Conservation (phyloP, 2,329 filamentous ascomycete genomes). For the Aphanocladium album region DNA sequence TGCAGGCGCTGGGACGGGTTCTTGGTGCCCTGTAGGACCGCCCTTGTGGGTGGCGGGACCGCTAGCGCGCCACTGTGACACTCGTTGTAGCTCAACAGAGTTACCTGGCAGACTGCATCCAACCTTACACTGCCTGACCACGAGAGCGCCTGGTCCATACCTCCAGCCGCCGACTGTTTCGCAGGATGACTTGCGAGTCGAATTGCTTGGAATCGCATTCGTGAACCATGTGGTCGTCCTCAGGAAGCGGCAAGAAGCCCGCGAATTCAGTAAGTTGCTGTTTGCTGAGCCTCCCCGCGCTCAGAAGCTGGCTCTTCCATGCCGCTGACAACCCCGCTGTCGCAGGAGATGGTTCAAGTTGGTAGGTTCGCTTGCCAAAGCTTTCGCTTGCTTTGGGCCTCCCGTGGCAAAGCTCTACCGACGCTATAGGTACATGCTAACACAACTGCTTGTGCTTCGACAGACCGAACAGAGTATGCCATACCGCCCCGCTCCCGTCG, state of each 20-base stretch:
- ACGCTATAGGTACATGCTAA: conserved; percentile 21
- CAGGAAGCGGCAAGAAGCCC: conserved; percentile 63
- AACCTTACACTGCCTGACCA: conserved; percentile 14
- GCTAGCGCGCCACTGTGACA: conserved; percentile 10
- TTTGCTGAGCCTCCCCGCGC: conserved; percentile 10
- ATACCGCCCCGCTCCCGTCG: conserved; percentile 9
- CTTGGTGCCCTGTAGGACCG: background rate
- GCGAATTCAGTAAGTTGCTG: conserved; percentile 59
- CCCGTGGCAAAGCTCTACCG: background rate
- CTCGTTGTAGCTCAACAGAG: conserved; percentile 9
- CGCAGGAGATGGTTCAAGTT: conserved; percentile 99
- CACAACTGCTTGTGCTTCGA: conserved; percentile 18
- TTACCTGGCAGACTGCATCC: conserved; percentile 7
- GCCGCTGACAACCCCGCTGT: conserved; percentile 34
- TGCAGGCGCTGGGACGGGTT: background rate
- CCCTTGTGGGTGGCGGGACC: background rate
- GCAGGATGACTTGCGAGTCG: conserved; percentile 27
- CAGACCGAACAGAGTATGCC: conserved; percentile 61
- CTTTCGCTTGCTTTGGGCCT: background rate
- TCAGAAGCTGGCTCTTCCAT: conserved; percentile 17
- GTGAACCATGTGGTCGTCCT: conserved; percentile 58
- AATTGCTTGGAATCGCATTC: conserved; percentile 21
- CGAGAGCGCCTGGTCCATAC: conserved; percentile 17
- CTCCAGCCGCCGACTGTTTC: conserved; percentile 13
- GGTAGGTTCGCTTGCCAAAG: conserved; percentile 53